Evolutionary conservation across 768 basidiomycete species (phyloP).

Genomic region (Calvatia gigantea): DNA sequence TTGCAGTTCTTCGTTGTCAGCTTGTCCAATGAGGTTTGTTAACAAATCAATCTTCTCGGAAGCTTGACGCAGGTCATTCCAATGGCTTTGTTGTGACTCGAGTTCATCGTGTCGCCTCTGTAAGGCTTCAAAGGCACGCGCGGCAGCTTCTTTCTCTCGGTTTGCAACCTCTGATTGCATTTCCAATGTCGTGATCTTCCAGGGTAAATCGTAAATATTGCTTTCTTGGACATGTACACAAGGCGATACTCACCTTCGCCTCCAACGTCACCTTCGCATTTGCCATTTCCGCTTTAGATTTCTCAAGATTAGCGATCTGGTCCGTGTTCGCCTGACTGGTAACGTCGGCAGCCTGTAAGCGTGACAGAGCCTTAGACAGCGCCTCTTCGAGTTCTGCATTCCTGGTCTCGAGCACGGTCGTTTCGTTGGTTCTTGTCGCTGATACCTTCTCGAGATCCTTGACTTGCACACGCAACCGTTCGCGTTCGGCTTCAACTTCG

Average conservation of each 20-base stretch:
- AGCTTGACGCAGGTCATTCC: slow-evolving; percentile 71
- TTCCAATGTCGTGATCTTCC: slow-evolving; percentile 60
- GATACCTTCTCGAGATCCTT: slow-evolving; percentile 48
- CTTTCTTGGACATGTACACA: slow-evolving; percentile 5
- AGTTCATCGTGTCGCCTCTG: slow-evolving; percentile 61
- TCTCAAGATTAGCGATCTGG: slow-evolving; percentile 61
- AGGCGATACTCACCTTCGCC: slow-evolving; percentile 47
- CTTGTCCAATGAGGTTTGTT: slow-evolving; percentile 54
- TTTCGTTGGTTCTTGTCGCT: slow-evolving; percentile 42
- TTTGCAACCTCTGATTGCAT: slow-evolving; percentile 49
- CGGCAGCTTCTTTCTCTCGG: slow-evolving; percentile 61
- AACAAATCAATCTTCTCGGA: slow-evolving; percentile 73
- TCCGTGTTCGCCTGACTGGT: slow-evolving; percentile 56
- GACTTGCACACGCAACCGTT: slow-evolving; percentile 50
- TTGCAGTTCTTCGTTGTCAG: slow-evolving; percentile 68
- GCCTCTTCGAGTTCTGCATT: slow-evolving; percentile 69
- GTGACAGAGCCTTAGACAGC: slow-evolving; percentile 65
- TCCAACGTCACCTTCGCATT: slow-evolving; percentile 55
- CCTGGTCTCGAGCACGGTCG: slow-evolving; percentile 42
- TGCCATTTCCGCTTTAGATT: slow-evolving; percentile 48
- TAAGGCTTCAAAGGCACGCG: slow-evolving; percentile 46
- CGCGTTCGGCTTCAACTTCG: slow-evolving; percentile 61
- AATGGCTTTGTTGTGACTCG: slow-evolving; percentile 62
- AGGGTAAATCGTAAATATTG: slow-evolving; percentile 14
- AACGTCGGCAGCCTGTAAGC: slow-evolving; percentile 72